These are phyloP conservation scores for Xylaria sp. DNA, from an alignment of 2,329 filamentous ascomycete species.

Conservation along the genomic window DNA sequence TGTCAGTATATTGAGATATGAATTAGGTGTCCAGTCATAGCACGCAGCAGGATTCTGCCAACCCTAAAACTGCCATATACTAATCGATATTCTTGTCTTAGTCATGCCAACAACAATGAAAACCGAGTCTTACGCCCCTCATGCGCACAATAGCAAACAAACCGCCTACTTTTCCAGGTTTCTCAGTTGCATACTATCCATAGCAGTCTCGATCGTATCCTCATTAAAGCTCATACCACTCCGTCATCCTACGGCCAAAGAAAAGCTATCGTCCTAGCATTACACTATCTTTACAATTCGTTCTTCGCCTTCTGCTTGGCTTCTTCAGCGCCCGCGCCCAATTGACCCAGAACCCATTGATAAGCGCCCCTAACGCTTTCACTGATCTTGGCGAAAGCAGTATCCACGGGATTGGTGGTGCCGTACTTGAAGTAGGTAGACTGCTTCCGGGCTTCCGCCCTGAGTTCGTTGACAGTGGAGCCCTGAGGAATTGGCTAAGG, in stretches of 20 bases:
- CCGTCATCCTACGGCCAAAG: not conserved
- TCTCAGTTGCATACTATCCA: not conserved
- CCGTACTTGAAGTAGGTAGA: conserved; percentile 79
- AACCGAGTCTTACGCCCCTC: conserved; percentile 3
- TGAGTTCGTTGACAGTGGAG: conserved; percentile 70
- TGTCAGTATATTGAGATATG: not conserved
- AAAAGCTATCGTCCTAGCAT: not conserved
- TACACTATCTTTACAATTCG: conserved; percentile 51
- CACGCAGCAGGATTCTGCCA: not conserved
- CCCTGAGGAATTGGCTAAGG: conserved; percentile 65
- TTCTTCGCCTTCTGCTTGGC: conserved; percentile 57
- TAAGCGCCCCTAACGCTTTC: conserved; percentile 54
- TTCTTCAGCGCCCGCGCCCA: conserved; percentile 54
- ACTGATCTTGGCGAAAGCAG: conserved; percentile 67
- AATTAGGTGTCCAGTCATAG: not conserved
- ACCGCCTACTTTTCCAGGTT: conserved; percentile 13
- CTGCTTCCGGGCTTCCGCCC: conserved; percentile 73
- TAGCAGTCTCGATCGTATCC: conserved; percentile 13
- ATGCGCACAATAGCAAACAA: conserved; percentile 2
- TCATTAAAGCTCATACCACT: conserved; percentile 1
- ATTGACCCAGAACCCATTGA: conserved; percentile 58
- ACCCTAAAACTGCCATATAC: not conserved
- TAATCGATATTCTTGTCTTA: not conserved
- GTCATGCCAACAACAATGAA: not conserved
- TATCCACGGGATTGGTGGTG: conserved; percentile 67